Base-by-base conservation (phyloP, 1,139 yeast species). In the Ogataea hybrid region DNA sequence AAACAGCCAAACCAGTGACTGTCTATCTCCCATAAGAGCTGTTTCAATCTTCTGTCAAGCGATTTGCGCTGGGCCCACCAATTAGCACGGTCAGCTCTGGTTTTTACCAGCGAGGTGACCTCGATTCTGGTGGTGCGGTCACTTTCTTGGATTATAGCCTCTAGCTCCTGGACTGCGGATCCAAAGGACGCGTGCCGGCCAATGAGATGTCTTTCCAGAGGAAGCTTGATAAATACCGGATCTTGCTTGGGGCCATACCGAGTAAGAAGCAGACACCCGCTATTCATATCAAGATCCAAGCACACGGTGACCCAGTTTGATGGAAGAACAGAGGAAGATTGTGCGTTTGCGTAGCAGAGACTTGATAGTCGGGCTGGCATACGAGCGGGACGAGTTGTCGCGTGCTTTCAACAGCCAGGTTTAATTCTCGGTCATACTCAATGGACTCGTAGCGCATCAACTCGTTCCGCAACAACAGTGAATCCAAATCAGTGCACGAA, bases 1-100 rank as follows among this genome's bases (percentile, higher is more conserved):
- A 88, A 84, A 0, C 95, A 95, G n/a, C 95, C 90, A 34, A 90
- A 62, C 95, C 96, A 88, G 44, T 69, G 67, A 22, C 64, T 61
- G 49, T 88, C 92, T 12, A 87, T 75, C 30, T 69, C 69, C 2
- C 63, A 61, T n/a, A 90, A 60, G n/a, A 89, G 59, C 4, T 62
- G 64, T 39, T 73, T 65, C 43, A 90, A 58, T 39, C 73, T 64
- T 17, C 68, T 63, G 59, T 90, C 96, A 18, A 89, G 65, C 0
- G 65, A 65, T 46, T 78, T 79, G 39, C 97, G 67, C 28, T 70
- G 65, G 37, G 71, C 71, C 96, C 97, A 92, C 96, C 97, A 90
- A 6, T 65, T 56, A 35, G 73, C 74, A 43, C 92, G 70, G 33
- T 82, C 84, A 29, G 79, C 84, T 37, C 75, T 72, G 0, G 87